Conservation (phyloP, 2,329 filamentous ascomycete genomes). For the Phialophora verrucosa region DNA sequence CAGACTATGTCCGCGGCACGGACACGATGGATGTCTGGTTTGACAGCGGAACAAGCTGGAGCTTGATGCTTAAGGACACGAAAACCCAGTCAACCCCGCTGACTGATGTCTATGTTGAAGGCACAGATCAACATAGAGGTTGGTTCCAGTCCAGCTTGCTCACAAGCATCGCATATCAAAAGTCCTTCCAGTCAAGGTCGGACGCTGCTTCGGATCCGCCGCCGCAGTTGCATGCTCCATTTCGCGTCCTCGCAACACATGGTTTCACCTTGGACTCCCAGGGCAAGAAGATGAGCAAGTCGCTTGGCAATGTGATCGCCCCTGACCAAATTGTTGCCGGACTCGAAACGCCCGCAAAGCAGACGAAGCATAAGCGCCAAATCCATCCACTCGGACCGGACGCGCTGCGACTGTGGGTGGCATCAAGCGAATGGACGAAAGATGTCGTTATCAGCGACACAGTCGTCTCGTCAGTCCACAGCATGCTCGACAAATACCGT, state of each 20-base stretch:
- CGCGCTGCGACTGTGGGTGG: conserved; percentile 86
- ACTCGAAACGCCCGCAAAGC: conserved; percentile 60
- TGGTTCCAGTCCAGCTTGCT: conserved; percentile 98
- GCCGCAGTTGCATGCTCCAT: conserved; percentile 65
- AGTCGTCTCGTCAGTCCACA: conserved; percentile 77
- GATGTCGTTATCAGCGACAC: conserved; percentile 83
- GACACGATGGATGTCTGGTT: conserved; percentile 99
- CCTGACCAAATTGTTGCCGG: conserved; percentile 86
- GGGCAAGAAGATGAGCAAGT: conserved; percentile 99
- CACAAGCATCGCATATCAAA: conserved; percentile 73
- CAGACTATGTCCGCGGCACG: conserved; percentile 67
- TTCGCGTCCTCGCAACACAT: conserved; percentile 89
- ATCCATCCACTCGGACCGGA: conserved; percentile 73
- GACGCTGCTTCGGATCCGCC: conserved; percentile 38
- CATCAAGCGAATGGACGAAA: conserved; percentile 86
- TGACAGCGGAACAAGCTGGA: conserved; percentile 96
- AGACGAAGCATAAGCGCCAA: conserved; percentile 61
- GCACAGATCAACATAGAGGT: conserved; percentile 92
- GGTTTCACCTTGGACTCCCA: conserved; percentile 89
- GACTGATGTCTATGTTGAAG: conserved; percentile 91
- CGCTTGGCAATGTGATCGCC: conserved; percentile 83
- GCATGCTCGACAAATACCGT: conserved; percentile 81
- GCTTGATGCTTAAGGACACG: conserved; percentile 50
- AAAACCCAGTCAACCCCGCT: conserved; percentile 42
- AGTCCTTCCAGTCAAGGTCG: conserved; percentile 42